A percentile compares a stretch with the other conserved stretches of the same genome.
These are phyloP conservation scores for Combretum micranthum DNA, from an alignment of 345 rosid genomes.

Conservation along the genomic window DNA sequence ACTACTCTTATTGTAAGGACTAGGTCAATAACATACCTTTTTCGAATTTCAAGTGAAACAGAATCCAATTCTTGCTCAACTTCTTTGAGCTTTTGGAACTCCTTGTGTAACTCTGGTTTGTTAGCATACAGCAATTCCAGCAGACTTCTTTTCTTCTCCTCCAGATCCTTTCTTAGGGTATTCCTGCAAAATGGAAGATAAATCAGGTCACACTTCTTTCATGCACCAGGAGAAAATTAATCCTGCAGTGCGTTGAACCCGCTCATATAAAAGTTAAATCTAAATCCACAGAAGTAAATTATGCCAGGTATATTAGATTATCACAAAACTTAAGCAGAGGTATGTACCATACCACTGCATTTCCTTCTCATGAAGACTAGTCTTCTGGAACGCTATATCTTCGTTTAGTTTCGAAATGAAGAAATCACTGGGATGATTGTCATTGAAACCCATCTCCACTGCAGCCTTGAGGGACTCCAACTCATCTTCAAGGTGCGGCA, in stretches of 20 bases:
- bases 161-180: constrained; percentile 36
- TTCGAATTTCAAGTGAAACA: constrained; percentile 44
- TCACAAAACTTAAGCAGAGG: constrained; percentile 5
- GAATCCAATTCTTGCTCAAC: constrained; percentile 40
- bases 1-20: background rate
- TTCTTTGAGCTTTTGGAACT: constrained; percentile 49
- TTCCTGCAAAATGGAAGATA: constrained; percentile 34
- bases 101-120: constrained; percentile 45
- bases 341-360: constrained; percentile 41
- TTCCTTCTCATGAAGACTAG: constrained; percentile 32
- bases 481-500: constrained; percentile 41
- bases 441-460: constrained; percentile 45
- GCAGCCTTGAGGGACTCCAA: constrained; percentile 46
- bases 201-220: constrained; percentile 2
- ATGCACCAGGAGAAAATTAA: background rate
- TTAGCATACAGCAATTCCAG: constrained; percentile 47
- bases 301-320: background rate
- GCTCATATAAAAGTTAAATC: background rate
- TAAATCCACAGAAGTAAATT: background rate
- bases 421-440: constrained; percentile 34
- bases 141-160: constrained; percentile 50
- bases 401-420: constrained; percentile 43
- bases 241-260: background rate
- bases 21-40: constrained; percentile 29
- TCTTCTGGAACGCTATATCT: constrained; percentile 32